These are phyloP conservation scores for Cyclotella sp. DNA, from an alignment of 108 stramenopile species.

Conservation along the genomic window DNA sequence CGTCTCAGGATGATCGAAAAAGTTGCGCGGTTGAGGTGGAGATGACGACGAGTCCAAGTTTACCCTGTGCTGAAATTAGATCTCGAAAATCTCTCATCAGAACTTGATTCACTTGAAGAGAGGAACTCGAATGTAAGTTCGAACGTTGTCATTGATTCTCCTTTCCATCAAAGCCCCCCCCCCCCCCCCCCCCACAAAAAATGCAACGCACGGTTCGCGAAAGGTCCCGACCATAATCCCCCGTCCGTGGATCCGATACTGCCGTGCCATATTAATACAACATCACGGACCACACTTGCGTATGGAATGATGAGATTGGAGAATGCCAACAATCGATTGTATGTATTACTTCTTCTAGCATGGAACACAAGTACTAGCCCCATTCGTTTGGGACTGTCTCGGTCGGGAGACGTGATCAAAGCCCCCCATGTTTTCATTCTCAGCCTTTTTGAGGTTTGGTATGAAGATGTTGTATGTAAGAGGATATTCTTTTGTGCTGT, in stretches of 20 bases:
- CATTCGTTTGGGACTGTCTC: constrained; percentile 55
- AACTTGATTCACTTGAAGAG: no score
- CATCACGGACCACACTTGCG: not conserved
- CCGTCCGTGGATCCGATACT: constrained; percentile 60
- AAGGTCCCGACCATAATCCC: constrained; percentile 49
- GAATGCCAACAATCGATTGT: constrained; percentile 1
- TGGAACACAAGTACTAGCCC: constrained; percentile 58
- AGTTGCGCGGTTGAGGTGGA: no score
- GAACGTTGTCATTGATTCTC: no score
- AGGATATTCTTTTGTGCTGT: constrained; percentile 13
- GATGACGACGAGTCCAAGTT: no score
- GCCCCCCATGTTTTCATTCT: no score
- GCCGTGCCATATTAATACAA: constrained; percentile 47
- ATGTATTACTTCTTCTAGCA: not conserved
- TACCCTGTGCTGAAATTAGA: no score
- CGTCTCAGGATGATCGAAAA: no score
- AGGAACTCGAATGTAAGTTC: no score
- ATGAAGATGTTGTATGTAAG: constrained; percentile 10
- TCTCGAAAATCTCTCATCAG: no score
- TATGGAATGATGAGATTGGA: not conserved
- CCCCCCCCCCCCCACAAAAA: not conserved
- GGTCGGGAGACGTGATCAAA: constrained; percentile 56
- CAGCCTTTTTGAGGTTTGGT: constrained; percentile 12
- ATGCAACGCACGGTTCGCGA: constrained; percentile 48
- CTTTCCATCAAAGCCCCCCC: no score